Evolutionary conservation across 345 rosid genomes (phyloP).

Genomic region (Psidium friedrichsthalianum): DNA sequence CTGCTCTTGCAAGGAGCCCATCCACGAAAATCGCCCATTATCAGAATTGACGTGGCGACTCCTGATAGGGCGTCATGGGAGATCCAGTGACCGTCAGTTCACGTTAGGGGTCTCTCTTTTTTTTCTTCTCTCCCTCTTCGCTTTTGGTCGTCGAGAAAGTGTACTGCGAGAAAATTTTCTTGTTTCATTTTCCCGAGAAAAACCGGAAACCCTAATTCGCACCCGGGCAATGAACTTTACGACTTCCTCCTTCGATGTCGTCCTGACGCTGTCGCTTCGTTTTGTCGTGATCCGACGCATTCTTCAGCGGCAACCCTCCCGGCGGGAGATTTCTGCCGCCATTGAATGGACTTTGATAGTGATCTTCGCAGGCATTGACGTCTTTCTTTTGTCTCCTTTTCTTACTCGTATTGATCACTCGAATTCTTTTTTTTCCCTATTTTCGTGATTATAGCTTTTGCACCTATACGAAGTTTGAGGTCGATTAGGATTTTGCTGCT

Average conservation of each 20-base stretch:
- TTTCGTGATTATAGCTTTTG: not conserved
- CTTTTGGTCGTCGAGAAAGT: slow-evolving; percentile 44
- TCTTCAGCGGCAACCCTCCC: not conserved
- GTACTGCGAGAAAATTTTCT: slow-evolving; percentile 22
- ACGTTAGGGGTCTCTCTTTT: not conserved
- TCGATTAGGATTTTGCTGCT: not conserved
- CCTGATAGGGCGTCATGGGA: not conserved
- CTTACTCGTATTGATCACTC: not conserved
- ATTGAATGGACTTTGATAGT: not conserved
- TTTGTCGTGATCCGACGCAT: not conserved
- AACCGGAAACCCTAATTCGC: slow-evolving; percentile 16
- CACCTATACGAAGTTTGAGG: not conserved
- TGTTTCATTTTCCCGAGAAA: slow-evolving; percentile 1
- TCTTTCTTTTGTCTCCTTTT: not conserved
- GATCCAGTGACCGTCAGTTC: not conserved
- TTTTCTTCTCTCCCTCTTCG: slow-evolving; percentile 7
- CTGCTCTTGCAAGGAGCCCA: not conserved
- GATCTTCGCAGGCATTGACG: not conserved
- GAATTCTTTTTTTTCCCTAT: not conserved
- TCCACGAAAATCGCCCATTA: not conserved
- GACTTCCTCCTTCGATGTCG: not conserved
- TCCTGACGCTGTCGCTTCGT: not conserved
- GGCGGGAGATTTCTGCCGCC: not conserved
- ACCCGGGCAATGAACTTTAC: not conserved
- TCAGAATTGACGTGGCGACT: not conserved